These are phyloP conservation scores for Trypanosoma avium DNA, from an alignment of 208 protist species.

Conservation along the genomic window DNA sequence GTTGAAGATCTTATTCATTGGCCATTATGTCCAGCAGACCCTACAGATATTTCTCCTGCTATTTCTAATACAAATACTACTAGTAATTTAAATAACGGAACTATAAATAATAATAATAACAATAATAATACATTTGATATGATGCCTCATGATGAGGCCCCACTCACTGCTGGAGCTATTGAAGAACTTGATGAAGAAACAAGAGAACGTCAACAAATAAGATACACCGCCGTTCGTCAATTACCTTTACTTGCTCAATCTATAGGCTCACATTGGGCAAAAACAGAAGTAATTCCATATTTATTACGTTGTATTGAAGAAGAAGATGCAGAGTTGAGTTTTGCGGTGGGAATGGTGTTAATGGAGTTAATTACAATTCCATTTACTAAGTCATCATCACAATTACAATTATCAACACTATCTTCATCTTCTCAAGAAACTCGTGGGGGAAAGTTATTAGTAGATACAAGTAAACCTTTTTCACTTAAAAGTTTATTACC, in stretches of 20 bases:
- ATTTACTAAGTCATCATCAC: neutral
- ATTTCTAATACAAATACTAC: neutral
- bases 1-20: slow-evolving; percentile 79
- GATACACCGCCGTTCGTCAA: slow-evolving; percentile 60
- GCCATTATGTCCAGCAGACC: slow-evolving; percentile 40
- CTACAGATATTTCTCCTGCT: slow-evolving; percentile 1
- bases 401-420: neutral
- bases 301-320: slow-evolving; percentile 77
- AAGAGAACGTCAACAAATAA: slow-evolving; percentile 38
- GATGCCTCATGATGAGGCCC: neutral
- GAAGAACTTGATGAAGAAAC: slow-evolving; percentile 53
- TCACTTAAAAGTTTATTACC: slow-evolving; percentile 38
- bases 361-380: slow-evolving; percentile 38
- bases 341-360: slow-evolving; percentile 53
- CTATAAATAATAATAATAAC: slow-evolving; percentile 12
- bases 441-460: neutral
- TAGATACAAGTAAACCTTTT: slow-evolving; percentile 19
- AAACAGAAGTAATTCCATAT: slow-evolving; percentile 67
- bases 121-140: slow-evolving; percentile 26
- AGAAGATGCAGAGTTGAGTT: slow-evolving; percentile 63
- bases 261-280: slow-evolving; percentile 51
- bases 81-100: neutral
- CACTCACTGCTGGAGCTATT: slow-evolving; percentile 34
- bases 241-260: slow-evolving; percentile 52
- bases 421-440: neutral